phyloP scores from a whole-genome alignment of 139 green algal genomes.

The Coelastrella sp. region DNA sequence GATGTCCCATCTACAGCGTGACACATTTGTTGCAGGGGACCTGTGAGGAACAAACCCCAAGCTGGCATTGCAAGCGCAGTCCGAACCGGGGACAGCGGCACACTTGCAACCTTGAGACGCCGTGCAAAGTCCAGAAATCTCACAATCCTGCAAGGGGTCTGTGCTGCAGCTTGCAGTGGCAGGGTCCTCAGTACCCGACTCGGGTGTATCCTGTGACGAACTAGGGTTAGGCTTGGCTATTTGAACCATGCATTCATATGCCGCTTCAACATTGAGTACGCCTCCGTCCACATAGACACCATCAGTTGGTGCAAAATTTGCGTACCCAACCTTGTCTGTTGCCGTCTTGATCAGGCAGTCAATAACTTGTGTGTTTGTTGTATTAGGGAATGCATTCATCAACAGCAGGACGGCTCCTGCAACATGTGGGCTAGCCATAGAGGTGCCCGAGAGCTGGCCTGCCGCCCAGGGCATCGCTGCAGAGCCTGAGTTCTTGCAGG shows the following conservation, averaged over 20 bases:
- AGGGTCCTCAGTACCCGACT: neutral
- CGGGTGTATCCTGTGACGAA: neutral
- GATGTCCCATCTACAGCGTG: neutral
- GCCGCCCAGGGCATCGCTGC: neutral
- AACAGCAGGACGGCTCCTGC: constrained; percentile 19
- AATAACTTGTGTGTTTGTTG: neutral
- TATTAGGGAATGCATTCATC: constrained; percentile 3
- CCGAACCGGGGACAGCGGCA: neutral
- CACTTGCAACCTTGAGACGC: neutral
- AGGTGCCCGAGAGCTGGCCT: constrained; percentile 1
- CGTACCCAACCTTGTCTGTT: neutral
- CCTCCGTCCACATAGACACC: neutral
- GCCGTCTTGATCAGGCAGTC: constrained; percentile 23
- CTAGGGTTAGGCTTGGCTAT: no score
- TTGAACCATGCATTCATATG: constrained; percentile 6
- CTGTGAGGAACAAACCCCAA: neutral
- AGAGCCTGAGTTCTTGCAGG: neutral
- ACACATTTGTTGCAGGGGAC: neutral
- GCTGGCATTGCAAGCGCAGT: neutral
- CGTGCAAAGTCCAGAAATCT: neutral
- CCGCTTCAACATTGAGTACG: constrained; percentile 10
- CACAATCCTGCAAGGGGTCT: neutral
- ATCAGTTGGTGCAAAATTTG: neutral
- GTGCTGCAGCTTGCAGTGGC: neutral
- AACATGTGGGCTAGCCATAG: constrained; percentile 32